Evolutionary conservation across 257 asterid genomes (phyloP).

Genomic region (Rubia yunnanensis): DNA sequence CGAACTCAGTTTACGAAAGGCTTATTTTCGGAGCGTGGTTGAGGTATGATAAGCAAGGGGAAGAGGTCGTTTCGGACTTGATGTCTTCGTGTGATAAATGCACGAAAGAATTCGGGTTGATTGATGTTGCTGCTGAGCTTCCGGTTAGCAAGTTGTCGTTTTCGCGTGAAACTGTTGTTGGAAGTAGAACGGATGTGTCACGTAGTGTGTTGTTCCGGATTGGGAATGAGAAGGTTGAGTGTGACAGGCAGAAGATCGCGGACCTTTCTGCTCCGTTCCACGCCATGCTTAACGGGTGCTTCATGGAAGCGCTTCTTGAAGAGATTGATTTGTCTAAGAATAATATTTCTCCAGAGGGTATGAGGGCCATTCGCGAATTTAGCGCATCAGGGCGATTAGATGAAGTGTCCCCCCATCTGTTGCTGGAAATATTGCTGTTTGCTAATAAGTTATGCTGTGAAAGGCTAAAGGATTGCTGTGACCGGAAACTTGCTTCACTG

Average conservation of each 20-base stretch:
- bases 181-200: slow-evolving; percentile 16
- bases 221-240: slow-evolving; percentile 60
- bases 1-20: slow-evolving; percentile 64
- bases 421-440: slow-evolving; percentile 82
- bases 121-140: slow-evolving; percentile 70
- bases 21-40: slow-evolving; percentile 92
- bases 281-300: slow-evolving; percentile 92
- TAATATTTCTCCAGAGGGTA: slow-evolving; percentile 60
- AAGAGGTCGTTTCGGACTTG: slow-evolving; percentile 64
- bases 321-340: slow-evolving; percentile 84
- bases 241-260: slow-evolving; percentile 72
- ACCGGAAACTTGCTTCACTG: slow-evolving; percentile 71
- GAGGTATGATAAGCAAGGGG: slow-evolving; percentile 86
- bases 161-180: slow-evolving; percentile 9
- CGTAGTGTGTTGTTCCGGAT: slow-evolving; percentile 50
- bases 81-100: slow-evolving; percentile 76
- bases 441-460: slow-evolving; percentile 96
- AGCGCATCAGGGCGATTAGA: slow-evolving; percentile 47
- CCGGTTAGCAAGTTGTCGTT: slow-evolving; percentile 24
- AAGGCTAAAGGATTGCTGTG: slow-evolving; percentile 81
- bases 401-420: slow-evolving; percentile 45
- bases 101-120: slow-evolving; percentile 57
- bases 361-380: slow-evolving; percentile 55
- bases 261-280: slow-evolving; percentile 77
- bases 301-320: slow-evolving; percentile 62